Evolutionary conservation across 768 basidiomycete species (phyloP).

Genomic region (Cystofilobasidium bisporidii): DNA sequence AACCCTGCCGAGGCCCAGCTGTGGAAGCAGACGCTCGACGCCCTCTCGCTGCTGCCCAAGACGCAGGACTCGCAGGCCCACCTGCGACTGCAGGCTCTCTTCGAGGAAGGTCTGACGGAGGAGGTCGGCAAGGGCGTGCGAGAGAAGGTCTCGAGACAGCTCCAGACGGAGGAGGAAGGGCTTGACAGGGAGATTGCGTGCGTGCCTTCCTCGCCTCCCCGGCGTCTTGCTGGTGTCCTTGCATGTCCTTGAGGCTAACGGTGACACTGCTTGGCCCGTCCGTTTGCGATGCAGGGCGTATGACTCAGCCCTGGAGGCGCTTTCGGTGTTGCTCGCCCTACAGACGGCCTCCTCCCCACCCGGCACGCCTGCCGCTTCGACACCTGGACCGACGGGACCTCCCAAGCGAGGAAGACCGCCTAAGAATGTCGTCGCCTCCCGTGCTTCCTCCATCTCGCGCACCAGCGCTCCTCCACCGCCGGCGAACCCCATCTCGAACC

Average conservation of each 20-base stretch:
- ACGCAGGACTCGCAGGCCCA: constrained; percentile 6
- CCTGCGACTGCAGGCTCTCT: not conserved
- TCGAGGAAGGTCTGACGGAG: not conserved
- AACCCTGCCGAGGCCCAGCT: not conserved
- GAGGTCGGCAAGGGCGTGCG: constrained; percentile 1
- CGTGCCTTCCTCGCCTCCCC: too few species aligned
- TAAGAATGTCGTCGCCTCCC: not conserved
- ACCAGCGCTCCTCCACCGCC: not conserved
- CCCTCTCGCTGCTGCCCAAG: not conserved
- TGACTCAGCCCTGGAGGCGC: constrained; percentile 1
- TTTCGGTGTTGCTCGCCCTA: constrained; percentile 18
- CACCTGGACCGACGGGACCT: not conserved
- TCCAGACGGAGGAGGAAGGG: constrained; percentile 1
- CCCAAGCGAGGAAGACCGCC: not conserved
- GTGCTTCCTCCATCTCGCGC: not conserved
- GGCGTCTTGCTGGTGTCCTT: too few species aligned
- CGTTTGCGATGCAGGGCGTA: not conserved
- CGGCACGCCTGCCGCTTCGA: not conserved
- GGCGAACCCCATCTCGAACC: not conserved
- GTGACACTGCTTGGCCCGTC: not conserved
- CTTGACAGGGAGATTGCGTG: constrained; percentile 5
- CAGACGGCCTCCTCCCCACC: not conserved
- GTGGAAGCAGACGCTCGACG: constrained; percentile 1
- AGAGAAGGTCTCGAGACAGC: not conserved
- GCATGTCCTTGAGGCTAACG: not conserved